Evolutionary conservation across 2,329 filamentous ascomycete species (phyloP), one percentile per base, ranked within the genome.

Genomic region (Alternaria sp.): DNA sequence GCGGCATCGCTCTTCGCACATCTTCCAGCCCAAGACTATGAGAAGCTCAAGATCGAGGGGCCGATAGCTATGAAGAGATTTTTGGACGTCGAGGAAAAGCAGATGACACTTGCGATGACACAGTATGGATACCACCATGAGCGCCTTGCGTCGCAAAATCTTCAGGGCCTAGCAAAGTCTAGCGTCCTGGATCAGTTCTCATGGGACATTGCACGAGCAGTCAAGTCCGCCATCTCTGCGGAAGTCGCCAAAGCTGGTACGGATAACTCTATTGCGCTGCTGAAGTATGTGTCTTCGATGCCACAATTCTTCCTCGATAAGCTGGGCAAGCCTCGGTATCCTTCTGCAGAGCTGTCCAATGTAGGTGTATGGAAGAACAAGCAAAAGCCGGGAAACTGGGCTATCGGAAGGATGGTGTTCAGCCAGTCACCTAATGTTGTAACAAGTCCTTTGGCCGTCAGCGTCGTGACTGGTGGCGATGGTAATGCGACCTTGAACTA

Each of bases 281-380:
- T 84, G 11, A 79, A 77, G 42, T 81, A 75, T 28, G 79, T 83
- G 0, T 68, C 73, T 12, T 67, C 83, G 52, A 77, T 79, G 38
- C 75, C 77, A 4, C 74, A 75, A 1, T 71, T 79, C 12, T 79
- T 81, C 42, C 54, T 67, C 3, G 71, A 73, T 0, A 77, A 78
- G 51, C 20, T 82, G 2, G 82, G 82, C 3, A 77, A 78, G 43
- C 65, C 73, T 3, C 71, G 83, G 3, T 69, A 66, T 1, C 65
- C 68, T 16, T 78, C 74, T 8, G 82, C 79, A 22, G 82, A 85
- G 62, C 57, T 85, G 7, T 83, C 82, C 0, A 85, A 83, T 65
- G 54, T 85, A 4, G 83, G 83, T 0, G 67, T 78, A 2, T 73
- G 80, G 46, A 65, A 65, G 14, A 12, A 64, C 5, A 57, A 46